Base-by-base conservation (phyloP, 495 filamentous ascomycete species). In the Xylaria bambusicola region DNA sequence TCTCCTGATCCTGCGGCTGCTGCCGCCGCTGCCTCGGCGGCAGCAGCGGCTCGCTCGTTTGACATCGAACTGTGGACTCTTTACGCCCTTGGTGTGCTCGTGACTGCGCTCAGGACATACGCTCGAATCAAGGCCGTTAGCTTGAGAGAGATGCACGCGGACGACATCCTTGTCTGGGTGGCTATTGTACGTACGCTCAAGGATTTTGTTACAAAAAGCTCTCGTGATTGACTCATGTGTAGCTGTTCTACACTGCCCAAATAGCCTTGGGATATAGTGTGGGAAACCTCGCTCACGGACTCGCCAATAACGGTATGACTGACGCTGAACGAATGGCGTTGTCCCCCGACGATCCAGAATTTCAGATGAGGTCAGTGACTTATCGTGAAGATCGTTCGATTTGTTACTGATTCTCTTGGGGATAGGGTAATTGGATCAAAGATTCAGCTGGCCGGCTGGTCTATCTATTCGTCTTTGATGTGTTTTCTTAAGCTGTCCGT, bases 261-360 rank as follows among this genome's bases (percentile, higher is more conserved):
- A 73, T 72, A 3, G 62, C 62, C 10, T 61, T 75, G 1, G 73
- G 71, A 3, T 75, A 74, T 52, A 58, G 55, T 0, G 74, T 75
- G 0, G 73, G 66, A 12, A 64, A 63, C 1, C 75, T 73, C 60
- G 84, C 73, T 63, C 69, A 75, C 7, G 84, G 84, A 0, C 75
- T 87, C 6, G 82, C 84, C 50, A 87, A 87, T 61, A 85, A 83
- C 65, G 61, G 73, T 65, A 84, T 87, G 83, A 82, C 80, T 1
- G 75, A 78, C 41, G 74, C 76, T 26, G 55, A 84, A 36, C 74
- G 84, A 20, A 58, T 51, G 7, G 58, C 73, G 0, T 69, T 86
- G 7, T 68, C 75, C n/a, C 76, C 80, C 0, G 40, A 61, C 15
- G 78, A 78, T 15, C 58, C 74, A n/a, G 84, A 86, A 62, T 86